A percentile compares a stretch with the other conserved stretches of the same genome.
Conservation (phyloP, 768 basidiomycete genomes). For the Panaeolus cyanescens region DNA sequence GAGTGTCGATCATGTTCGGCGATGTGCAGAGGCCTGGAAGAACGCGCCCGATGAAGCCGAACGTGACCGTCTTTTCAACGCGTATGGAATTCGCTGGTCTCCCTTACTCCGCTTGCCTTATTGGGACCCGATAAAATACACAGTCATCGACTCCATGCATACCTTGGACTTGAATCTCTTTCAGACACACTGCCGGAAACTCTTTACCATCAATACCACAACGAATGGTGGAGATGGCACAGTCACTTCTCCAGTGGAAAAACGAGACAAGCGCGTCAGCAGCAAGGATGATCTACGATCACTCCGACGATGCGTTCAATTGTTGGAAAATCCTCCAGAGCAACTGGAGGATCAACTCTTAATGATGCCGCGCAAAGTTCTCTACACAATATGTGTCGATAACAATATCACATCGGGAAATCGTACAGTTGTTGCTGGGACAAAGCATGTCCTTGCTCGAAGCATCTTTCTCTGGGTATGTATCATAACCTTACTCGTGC, state of each 20-base stretch:
- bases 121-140: conserved; percentile 9
- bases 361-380: not conserved
- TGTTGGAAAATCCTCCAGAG: not conserved
- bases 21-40: not conserved
- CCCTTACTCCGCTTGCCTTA: conserved; percentile 3
- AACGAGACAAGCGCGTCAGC: not conserved
- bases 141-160: conserved; percentile 13
- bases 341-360: not conserved
- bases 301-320: not conserved
- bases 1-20: not conserved
- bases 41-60: not conserved
- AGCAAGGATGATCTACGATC: not conserved
- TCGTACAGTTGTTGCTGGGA: not conserved
- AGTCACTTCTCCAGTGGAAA: not conserved
- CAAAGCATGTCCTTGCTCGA: not conserved
- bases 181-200: not conserved
- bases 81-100: conserved; percentile 5
- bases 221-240: not conserved
- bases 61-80: not conserved
- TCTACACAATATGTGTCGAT: not conserved
- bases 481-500: not conserved
- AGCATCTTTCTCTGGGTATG: not conserved
- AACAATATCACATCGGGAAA: not conserved
- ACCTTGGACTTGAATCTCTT: conserved; percentile 7
- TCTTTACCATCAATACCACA: not conserved